Conservation (phyloP, 306 rosid species). For the Citrullus amarus region DNA sequence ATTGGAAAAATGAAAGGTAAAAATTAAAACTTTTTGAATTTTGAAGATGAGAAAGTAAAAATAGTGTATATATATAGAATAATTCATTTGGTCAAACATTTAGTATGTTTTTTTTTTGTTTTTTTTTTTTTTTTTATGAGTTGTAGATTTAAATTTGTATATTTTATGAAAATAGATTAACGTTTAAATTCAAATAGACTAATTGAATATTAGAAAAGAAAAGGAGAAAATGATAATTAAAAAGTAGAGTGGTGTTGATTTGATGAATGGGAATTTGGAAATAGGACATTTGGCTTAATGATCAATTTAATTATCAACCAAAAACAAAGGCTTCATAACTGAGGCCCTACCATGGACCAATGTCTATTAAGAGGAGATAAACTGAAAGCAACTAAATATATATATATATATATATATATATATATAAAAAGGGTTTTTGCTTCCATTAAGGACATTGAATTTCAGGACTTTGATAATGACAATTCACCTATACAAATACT, state of each 20-base stretch:
- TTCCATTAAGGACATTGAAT: conserved; percentile 21
- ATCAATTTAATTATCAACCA: neutral
- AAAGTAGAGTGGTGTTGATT: neutral
- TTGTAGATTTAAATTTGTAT: no score
- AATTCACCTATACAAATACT: conserved; percentile 15
- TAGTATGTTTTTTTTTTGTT: no score
- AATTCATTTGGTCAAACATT: no score
- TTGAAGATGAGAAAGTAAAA: neutral
- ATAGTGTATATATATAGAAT: no score
- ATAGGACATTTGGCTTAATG: neutral
- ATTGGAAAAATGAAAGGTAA: no score
- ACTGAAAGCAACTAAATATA: neutral
- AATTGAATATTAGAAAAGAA: no score
- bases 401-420: no score
- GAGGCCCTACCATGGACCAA: conserved; percentile 8
- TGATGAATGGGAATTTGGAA: neutral
- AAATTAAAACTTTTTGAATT: neutral
- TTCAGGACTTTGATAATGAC: conserved; percentile 32
- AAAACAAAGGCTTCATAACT: neutral
- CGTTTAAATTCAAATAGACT: no score
- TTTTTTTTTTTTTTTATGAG: no score
- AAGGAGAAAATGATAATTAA: neutral
- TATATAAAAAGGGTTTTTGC: neutral
- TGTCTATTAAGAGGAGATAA: neutral
- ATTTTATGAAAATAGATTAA: no score